Base-by-base conservation (phyloP, 129 eudicot species). In the Artemisia argyi region DNA sequence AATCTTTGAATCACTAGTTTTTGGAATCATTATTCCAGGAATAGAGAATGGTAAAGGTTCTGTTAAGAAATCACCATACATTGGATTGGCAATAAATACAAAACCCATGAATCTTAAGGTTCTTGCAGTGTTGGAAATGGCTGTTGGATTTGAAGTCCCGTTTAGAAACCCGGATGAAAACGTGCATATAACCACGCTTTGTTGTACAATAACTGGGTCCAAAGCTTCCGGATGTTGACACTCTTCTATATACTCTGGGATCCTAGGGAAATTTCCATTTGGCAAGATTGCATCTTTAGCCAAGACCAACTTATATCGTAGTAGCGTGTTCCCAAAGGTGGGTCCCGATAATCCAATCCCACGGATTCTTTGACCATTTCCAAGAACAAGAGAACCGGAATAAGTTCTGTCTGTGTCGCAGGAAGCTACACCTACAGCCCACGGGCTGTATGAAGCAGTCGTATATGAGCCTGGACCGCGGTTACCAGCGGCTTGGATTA, bases 281-380 rank as follows among this genome's bases (percentile, higher is more conserved):
- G 54, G 63, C 74, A 71, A 78, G n/a, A 91, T 58, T 19, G 97
- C 96, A 85, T 95, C 97, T 61, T 80, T 88, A 5, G 96, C 94
- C 68, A 86, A 69, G 39, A 91, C 95, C 77, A 95, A 51, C 81
- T 76, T 95, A 58, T 81, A 83, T 61, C 86, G 82, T 47, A 88
- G 39, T 20, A 83, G 62, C 72, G 89, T 88, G 46, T 26, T 22
- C 11, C 85, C 87, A 35, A 80, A 84, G 60, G 76, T 92, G 11
- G 97, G 91, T 49, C 93, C 97, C 44, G 97, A 81, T 74, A 91
- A 73, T 68, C 99, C 99, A 7, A 88, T 83, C 17, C 99, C 99
- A 18, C 52, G 30, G 26, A 95, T 75, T 64, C 57, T 88, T 52
- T 73, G 80, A 51, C 95, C 90, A 68, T 91, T 78, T 58, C 97